A percentile compares a stretch with the other conserved stretches of the same genome.
Conservation (phyloP, 2,329 filamentous ascomycete genomes). For the Nannizzia gypsea region DNA sequence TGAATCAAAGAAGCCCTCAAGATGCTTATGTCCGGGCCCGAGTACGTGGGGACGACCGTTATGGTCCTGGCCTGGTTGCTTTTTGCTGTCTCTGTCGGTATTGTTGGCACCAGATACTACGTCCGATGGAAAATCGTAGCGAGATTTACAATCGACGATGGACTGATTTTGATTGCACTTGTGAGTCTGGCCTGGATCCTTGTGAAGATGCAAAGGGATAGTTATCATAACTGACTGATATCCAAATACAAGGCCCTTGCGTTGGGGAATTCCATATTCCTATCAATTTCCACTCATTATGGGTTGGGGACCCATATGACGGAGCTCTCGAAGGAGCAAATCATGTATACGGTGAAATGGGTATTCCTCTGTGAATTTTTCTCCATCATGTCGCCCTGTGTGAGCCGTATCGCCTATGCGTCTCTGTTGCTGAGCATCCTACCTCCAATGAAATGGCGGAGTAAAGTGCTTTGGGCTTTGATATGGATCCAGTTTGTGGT, state of each 20-base stretch:
- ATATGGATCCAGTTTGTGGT: slow-evolving; percentile 9
- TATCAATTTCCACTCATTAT: slow-evolving; percentile 9
- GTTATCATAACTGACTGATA: neutral
- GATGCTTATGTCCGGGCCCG: neutral
- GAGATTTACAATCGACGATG: neutral
- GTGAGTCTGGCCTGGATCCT: neutral
- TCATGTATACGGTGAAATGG: slow-evolving; percentile 10
- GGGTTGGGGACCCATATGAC: slow-evolving; percentile 10
- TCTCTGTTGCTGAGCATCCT: slow-evolving; percentile 12
- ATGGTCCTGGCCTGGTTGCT: neutral
- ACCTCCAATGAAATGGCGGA: slow-evolving; percentile 6
- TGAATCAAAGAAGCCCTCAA: neutral
- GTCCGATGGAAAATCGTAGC: neutral
- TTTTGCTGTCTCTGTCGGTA: neutral
- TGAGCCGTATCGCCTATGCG: slow-evolving; percentile 11
- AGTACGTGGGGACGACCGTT: neutral
- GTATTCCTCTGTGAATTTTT: slow-evolving; percentile 11
- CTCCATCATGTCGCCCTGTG: slow-evolving; percentile 11
- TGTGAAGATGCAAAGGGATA: neutral
- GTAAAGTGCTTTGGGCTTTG: slow-evolving; percentile 5
- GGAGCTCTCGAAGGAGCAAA: slow-evolving; percentile 5
- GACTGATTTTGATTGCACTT: neutral
- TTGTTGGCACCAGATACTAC: neutral
- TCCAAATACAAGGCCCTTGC: slow-evolving; percentile 5
- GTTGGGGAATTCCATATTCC: slow-evolving; percentile 2